These are phyloP conservation scores for Rachicladosporium sp. DNA, from an alignment of 2,329 filamentous ascomycete genomes.

Conservation along the genomic window DNA sequence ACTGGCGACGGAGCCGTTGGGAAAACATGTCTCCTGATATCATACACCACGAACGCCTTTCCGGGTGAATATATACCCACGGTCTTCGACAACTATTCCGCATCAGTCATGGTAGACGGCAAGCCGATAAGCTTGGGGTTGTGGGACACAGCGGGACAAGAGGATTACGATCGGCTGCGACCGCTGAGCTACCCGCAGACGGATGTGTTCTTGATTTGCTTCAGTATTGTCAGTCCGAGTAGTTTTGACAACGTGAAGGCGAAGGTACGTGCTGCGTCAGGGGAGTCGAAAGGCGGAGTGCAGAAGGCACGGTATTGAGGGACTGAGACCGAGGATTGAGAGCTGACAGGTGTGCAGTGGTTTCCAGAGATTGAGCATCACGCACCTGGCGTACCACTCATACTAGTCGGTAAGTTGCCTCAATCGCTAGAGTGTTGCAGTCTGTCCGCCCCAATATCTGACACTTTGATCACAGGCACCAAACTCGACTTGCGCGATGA, in stretches of 20 bases:
- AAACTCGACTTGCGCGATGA: slow-evolving; percentile 95
- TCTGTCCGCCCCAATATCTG: too few relatives aligned
- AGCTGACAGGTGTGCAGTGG: too few relatives aligned
- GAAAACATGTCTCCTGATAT: slow-evolving; percentile 99
- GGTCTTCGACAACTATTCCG: slow-evolving; percentile 98
- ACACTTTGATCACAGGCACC: slow-evolving; percentile 39
- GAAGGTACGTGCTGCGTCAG: slow-evolving; percentile 69
- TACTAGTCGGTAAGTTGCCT: slow-evolving; percentile 68
- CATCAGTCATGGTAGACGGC: slow-evolving; percentile 97
- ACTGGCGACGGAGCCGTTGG: slow-evolving; percentile 98
- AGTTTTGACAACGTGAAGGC: slow-evolving; percentile 99
- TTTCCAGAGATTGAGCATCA: slow-evolving; percentile 96
- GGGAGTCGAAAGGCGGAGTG: slow-evolving; percentile 4
- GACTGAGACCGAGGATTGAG: too few relatives aligned
- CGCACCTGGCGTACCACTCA: slow-evolving; percentile 88
- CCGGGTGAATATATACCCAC: slow-evolving; percentile 99
- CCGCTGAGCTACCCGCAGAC: slow-evolving; percentile 96
- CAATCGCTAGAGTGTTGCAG: too few relatives aligned
- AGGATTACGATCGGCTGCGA: slow-evolving; percentile 95
- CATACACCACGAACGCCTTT: slow-evolving; percentile 98
- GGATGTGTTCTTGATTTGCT: slow-evolving; percentile 96
- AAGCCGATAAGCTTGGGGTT: slow-evolving; percentile 93
- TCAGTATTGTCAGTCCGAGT: slow-evolving; percentile 93
- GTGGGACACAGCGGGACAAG: slow-evolving; percentile 98
- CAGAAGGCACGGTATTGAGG: too few relatives aligned